Conservation (phyloP, 768 basidiomycete genomes). For the Phylloporus sp. region DNA sequence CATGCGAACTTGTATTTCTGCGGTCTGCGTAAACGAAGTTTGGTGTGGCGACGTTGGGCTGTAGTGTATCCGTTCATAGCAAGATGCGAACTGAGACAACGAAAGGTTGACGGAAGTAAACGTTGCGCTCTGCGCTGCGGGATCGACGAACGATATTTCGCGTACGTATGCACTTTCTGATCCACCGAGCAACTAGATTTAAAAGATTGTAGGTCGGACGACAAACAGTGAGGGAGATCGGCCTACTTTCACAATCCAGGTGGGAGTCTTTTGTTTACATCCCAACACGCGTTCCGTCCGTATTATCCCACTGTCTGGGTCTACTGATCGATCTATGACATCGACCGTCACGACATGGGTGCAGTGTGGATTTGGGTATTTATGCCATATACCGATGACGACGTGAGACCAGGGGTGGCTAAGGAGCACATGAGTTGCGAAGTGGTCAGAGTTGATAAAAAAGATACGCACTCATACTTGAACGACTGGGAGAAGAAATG, state of each 20-base stretch:
- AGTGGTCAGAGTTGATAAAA: neutral
- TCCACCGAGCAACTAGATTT: conserved; percentile 73
- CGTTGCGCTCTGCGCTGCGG: conserved; percentile 69
- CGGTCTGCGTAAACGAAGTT: conserved; percentile 84
- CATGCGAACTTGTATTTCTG: conserved; percentile 83
- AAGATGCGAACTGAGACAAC: conserved; percentile 90
- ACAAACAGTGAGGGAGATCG: conserved; percentile 3
- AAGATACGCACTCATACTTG: conserved; percentile 69
- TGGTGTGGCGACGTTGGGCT: conserved; percentile 56
- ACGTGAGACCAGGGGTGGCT: conserved; percentile 92
- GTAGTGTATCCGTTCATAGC: conserved; percentile 87
- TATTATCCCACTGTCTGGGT: conserved; percentile 81
- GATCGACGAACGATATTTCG: conserved; percentile 92
- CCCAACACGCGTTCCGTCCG: conserved; percentile 87
- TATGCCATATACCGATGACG: conserved; percentile 89
- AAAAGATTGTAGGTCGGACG: neutral
- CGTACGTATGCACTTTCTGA: conserved; percentile 93
- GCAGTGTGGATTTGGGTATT: conserved; percentile 93
- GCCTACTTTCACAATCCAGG: conserved; percentile 89
- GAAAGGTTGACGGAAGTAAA: conserved; percentile 92
- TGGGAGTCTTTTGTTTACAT: conserved; percentile 87
- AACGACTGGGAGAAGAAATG: conserved; percentile 85
- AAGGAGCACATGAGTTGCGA: conserved; percentile 3
- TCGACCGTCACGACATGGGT: conserved; percentile 85
- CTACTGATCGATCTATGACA: conserved; percentile 78